Evolutionary conservation across 2,329 filamentous ascomycete genomes (phyloP), one percentile per base, ranked within the genome.

Genomic region (Neophaeococcomyces mojaviensis): DNA sequence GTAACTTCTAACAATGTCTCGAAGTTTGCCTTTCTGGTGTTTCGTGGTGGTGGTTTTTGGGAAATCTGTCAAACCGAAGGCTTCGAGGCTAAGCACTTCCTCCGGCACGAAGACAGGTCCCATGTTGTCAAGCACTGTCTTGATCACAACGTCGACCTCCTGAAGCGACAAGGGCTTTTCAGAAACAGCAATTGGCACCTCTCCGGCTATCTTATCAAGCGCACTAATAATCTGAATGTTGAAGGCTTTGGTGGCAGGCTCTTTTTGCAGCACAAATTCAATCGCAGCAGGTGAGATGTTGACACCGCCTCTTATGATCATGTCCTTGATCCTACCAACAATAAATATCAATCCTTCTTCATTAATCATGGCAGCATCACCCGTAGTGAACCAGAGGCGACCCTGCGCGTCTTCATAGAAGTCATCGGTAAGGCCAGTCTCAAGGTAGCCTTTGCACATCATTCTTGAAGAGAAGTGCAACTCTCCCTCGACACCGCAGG

Each of bases 271-370:
- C 53, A 81, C 88, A 60, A 92, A 88, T 63, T 97, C 90, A 2
- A 96, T 76, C 64, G 97, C 90, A 6, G 94, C 72, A 0, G 90
- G 90, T 62, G 94, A 86, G 47, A 96, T 95, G 62, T 97, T 97
- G 63, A 97, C 90, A 20, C 90, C 90, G 18, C 86, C 90, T 22
- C 88, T 78, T 61, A 97, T 96, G 57, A 97, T 95, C 44, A 97
- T 67, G 62, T 97, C 90, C 66, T 96, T 97, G 60, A 54, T 48
- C 13, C 51, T 35, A 13, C 51, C 51, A 12, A 48, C 96, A 59
- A 96, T 94, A 55, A 78, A 77, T 1, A 96, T 78, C 61, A 88
- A 96, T 1, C 90, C 90, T 62, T 68, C 51, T 63, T 66, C 66
- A 68, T 94, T 15, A 77, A 97, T 92, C 43, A 72, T 68, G 2